A percentile compares a stretch with the other conserved stretches of the same genome.
Evolutionary conservation across 371 early-diverging fungal genomes (phyloP).

Genomic region (Mucor velutinosus): DNA sequence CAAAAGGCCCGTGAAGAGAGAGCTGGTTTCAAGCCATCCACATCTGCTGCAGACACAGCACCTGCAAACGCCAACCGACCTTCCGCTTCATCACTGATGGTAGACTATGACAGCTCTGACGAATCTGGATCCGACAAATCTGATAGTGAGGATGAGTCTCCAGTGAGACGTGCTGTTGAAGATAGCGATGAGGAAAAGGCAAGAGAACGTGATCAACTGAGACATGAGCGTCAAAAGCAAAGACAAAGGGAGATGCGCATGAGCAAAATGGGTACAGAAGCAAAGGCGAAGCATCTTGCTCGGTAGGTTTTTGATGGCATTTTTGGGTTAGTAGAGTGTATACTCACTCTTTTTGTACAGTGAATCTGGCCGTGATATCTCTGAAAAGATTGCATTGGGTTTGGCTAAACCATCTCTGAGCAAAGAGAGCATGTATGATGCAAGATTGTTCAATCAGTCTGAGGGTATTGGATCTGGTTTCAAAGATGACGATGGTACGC

Average conservation of each 20-base stretch:
- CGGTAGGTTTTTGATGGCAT: constrained; percentile 37
- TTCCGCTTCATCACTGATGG: constrained; percentile 48
- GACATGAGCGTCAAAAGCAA: constrained; percentile 82
- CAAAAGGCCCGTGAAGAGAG: constrained; percentile 91
- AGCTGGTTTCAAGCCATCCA: constrained; percentile 44
- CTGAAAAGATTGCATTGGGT: constrained; percentile 97
- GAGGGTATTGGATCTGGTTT: constrained; percentile 88
- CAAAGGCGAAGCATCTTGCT: constrained; percentile 80
- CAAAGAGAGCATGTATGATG: constrained; percentile 92
- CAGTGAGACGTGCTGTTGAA: constrained; percentile 15
- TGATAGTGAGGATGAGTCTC: constrained; percentile 28
- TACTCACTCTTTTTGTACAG: constrained; percentile 25
- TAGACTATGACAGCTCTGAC: constrained; percentile 51
- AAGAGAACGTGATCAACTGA: constrained; percentile 86
- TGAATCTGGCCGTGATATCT: constrained; percentile 88
- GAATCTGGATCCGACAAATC: constrained; percentile 47
- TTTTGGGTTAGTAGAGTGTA: background rate
- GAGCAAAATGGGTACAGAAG: constrained; percentile 90
- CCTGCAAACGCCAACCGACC: constrained; percentile 36
- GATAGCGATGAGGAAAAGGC: constrained; percentile 55
- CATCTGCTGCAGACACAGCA: constrained; percentile 12
- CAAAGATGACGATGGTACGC: constrained; percentile 78
- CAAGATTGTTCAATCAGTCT: constrained; percentile 91
- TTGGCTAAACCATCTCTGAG: constrained; percentile 88
- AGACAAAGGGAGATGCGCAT: constrained; percentile 88